phyloP scores from a whole-genome alignment of 192 early-diverging fungal genomes.

The Backusella luteola region DNA sequence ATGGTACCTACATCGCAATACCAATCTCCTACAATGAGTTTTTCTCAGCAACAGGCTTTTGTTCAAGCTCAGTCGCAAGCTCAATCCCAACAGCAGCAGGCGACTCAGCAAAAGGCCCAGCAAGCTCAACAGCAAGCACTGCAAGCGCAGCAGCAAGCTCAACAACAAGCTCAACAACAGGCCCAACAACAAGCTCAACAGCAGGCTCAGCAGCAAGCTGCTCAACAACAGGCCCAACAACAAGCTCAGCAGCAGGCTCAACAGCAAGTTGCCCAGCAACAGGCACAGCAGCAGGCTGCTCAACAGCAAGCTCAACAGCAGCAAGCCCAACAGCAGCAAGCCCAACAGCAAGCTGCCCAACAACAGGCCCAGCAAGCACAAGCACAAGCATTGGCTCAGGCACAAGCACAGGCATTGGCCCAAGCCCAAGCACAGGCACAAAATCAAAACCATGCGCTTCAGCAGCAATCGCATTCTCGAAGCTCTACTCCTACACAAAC shows the following conservation, averaged over 20 bases:
- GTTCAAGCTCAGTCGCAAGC: neutral
- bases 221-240: neutral
- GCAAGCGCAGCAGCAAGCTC: neutral
- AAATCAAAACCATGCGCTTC: neutral
- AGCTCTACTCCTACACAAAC: slow-evolving; percentile 17
- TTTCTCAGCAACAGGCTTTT: slow-evolving; percentile 12
- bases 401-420: slow-evolving; percentile 14
- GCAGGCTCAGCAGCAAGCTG: neutral
- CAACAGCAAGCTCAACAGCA: neutral
- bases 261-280: neutral
- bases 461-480: neutral
- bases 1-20: neutral
- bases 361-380: slow-evolving; percentile 23
- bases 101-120: neutral
- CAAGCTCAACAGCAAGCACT: slow-evolving; percentile 6
- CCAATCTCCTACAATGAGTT: neutral
- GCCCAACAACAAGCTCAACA: neutral
- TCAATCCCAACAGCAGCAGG: slow-evolving; percentile 6
- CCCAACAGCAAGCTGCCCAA: slow-evolving; percentile 28
- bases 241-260: slow-evolving; percentile 9
- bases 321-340: neutral
- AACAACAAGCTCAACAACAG: neutral
- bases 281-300: neutral
- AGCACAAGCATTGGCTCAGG: slow-evolving; percentile 2
- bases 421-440: slow-evolving; percentile 11